Evolutionary conservation across 73 alveolate species (phyloP).

Genomic region (Diophrys appendiculata): DNA sequence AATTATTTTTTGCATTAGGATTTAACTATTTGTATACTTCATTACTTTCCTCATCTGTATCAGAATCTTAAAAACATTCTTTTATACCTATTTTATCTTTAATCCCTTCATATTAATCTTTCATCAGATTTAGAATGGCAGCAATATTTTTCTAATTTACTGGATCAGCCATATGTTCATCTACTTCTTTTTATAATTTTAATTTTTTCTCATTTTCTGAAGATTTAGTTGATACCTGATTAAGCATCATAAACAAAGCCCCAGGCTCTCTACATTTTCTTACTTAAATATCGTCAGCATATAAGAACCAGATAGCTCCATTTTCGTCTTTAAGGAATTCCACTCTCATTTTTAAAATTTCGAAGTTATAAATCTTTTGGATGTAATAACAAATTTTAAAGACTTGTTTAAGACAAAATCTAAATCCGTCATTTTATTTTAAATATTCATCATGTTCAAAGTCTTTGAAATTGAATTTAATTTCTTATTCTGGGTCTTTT

Average conservation of each 20-base stretch:
- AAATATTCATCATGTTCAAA: constrained; percentile 51
- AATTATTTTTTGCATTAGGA: not conserved
- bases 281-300: constrained; percentile 16
- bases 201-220: not conserved
- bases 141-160: no score
- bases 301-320: constrained; percentile 38
- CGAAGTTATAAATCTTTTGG: constrained; percentile 41
- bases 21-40: not conserved
- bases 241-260: not conserved
- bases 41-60: not conserved
- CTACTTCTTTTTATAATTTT: not conserved
- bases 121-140: not conserved
- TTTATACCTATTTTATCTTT: not conserved
- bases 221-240: not conserved
- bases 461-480: constrained; percentile 32
- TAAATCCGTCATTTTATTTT: constrained; percentile 10
- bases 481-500: constrained; percentile 34
- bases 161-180: not conserved
- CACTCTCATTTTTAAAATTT: constrained; percentile 54
- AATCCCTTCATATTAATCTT: not conserved
- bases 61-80: not conserved
- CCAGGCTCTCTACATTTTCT: not conserved
- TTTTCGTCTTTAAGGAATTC: constrained; percentile 65
- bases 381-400: constrained; percentile 60
- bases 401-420: constrained; percentile 52